Evolutionary conservation across 2,329 filamentous ascomycete genomes (phyloP).

Genomic region (Neurospora sp.): DNA sequence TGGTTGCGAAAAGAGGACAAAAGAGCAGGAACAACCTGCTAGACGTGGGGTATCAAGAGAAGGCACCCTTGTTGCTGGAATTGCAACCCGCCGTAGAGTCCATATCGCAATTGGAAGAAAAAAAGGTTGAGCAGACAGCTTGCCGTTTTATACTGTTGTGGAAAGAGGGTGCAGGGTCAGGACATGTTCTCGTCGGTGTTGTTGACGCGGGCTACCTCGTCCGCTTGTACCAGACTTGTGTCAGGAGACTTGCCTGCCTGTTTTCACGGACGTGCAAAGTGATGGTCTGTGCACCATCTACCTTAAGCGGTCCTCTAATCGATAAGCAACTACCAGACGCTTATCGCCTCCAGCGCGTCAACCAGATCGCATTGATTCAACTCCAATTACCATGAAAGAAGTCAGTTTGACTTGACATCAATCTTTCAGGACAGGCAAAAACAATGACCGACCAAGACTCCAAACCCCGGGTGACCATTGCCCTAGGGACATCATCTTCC

Average conservation of each 20-base stretch:
- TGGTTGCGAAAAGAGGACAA: background rate
- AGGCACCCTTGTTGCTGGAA: background rate
- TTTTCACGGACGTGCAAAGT: background rate
- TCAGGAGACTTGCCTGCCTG: background rate
- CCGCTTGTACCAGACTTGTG: background rate
- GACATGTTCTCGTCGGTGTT: background rate
- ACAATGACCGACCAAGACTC: background rate
- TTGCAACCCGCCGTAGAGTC: background rate
- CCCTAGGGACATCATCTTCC: background rate
- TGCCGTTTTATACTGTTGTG: background rate
- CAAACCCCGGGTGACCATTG: conserved; percentile 1
- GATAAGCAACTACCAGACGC: background rate
- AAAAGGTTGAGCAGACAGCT: background rate
- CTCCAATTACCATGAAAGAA: background rate
- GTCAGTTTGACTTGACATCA: background rate
- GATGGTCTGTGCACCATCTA: background rate
- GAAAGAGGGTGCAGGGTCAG: background rate
- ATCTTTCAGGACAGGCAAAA: background rate
- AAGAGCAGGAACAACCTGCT: background rate
- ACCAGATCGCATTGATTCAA: background rate
- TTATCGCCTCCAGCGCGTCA: background rate
- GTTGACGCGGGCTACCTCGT: background rate
- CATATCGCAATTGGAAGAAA: background rate
- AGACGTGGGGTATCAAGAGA: background rate
- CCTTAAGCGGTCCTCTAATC: background rate